These are phyloP conservation scores for Hibiscus syriacus DNA, from an alignment of 345 rosid species.

Conservation along the genomic window DNA sequence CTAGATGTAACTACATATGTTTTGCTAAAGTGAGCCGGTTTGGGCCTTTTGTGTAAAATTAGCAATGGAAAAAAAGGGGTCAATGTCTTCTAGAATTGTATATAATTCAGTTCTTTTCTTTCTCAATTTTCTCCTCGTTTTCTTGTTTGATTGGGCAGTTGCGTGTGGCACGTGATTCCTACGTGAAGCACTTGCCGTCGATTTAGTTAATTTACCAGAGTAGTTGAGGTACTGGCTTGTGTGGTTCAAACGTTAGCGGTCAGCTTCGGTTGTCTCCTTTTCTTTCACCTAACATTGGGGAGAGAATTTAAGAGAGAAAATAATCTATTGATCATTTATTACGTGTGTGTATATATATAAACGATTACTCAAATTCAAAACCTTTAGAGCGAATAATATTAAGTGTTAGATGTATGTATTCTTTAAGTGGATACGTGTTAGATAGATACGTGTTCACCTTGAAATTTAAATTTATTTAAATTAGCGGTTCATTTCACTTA, in stretches of 20 bases:
- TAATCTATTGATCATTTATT: no score
- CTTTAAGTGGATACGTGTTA: no score
- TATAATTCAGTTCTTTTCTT: not conserved
- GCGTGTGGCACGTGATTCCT: not conserved
- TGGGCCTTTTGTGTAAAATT: not conserved
- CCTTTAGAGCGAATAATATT: no score
- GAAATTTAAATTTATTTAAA: no score
- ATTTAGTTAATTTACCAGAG: not conserved
- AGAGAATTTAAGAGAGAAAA: not conserved
- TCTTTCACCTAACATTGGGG: not conserved
- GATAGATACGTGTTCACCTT: no score
- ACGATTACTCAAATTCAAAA: no score
- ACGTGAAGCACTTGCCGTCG: not conserved
- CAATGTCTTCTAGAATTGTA: not conserved
- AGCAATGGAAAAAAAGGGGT: not conserved
- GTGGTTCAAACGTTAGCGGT: not conserved
- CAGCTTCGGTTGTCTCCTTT: not conserved
- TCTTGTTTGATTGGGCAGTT: not conserved
- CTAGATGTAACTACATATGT: not conserved
- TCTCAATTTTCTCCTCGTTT: not conserved
- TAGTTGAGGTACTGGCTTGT: not conserved
- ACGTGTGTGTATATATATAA: no score
- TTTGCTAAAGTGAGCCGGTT: not conserved
- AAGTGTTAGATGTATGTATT: no score
- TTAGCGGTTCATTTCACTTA: no score